Evolutionary conservation across 345 rosid species (phyloP).

Genomic region (Raphanus raphanistrum): DNA sequence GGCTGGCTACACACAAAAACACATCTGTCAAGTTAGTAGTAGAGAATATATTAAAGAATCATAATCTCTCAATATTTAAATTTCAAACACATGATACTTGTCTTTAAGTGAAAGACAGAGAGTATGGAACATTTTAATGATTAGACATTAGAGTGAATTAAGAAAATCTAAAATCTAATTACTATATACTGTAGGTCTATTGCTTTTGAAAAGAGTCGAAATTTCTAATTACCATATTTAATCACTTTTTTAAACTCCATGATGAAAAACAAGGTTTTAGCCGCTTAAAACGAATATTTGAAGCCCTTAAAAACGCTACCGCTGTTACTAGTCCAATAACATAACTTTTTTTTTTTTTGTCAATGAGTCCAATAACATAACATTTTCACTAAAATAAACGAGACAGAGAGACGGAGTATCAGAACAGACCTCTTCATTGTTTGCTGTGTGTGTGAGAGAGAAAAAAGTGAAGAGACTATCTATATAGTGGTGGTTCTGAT

Average conservation of each 20-base stretch:
- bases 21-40: slow-evolving; percentile 24
- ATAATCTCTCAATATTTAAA: neutral
- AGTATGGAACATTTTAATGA: neutral
- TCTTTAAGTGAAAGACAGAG: neutral
- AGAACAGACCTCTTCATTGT: slow-evolving; percentile 15
- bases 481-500: slow-evolving; percentile 14
- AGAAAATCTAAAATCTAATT: neutral
- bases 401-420: neutral
- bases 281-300: slow-evolving; percentile 23
- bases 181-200: neutral
- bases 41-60: slow-evolving; percentile 18
- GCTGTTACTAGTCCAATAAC: neutral
- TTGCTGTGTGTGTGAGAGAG: slow-evolving; percentile 9
- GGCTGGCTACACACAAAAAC: slow-evolving; percentile 26
- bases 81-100: neutral
- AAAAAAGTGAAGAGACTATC: slow-evolving; percentile 1
- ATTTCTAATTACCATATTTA: slow-evolving; percentile 22
- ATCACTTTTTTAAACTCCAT: slow-evolving; percentile 25
- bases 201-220: neutral
- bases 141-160: neutral
- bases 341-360: too few species aligned
- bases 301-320: slow-evolving; percentile 6
- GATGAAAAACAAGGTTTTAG: slow-evolving; percentile 13
- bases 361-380: too few species aligned
- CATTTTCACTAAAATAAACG: slow-evolving; percentile 5